Conservation (phyloP, 768 basidiomycete species). For the Tylopilus cervinicoccineus region DNA sequence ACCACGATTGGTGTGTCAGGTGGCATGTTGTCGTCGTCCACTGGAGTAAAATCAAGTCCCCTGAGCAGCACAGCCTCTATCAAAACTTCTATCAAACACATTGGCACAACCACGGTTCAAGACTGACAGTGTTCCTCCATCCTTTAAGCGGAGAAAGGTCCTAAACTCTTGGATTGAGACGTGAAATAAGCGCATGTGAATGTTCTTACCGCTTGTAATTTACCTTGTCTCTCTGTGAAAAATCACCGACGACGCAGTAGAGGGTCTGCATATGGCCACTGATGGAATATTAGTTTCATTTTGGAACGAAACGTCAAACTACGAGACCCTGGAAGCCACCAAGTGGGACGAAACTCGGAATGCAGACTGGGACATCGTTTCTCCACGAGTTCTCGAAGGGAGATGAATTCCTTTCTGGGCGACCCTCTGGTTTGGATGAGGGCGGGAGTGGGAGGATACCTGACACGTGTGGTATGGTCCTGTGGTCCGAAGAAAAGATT, state of each 20-base stretch:
- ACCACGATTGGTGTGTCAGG: constrained; percentile 29
- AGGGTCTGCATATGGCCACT: constrained; percentile 33
- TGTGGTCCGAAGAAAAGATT: constrained; percentile 14
- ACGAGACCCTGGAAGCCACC: constrained; percentile 33
- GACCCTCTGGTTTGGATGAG: constrained; percentile 15
- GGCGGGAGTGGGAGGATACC: constrained; percentile 19
- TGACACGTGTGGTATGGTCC: constrained; percentile 16
- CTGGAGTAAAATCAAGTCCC: constrained; percentile 32
- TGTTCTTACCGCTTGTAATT: constrained; percentile 28
- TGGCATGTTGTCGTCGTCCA: constrained; percentile 19
- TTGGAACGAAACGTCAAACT: neutral
- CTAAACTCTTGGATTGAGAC: constrained; percentile 14
- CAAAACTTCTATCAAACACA: neutral
- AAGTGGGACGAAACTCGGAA: constrained; percentile 27
- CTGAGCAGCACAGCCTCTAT: constrained; percentile 11
- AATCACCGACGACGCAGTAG: constrained; percentile 29
- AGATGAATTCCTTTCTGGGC: constrained; percentile 10
- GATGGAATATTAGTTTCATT: constrained; percentile 12
- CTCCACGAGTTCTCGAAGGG: constrained; percentile 30
- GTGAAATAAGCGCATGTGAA: neutral
- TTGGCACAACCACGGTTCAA: neutral
- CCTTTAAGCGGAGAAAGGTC: constrained; percentile 26
- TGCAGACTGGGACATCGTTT: constrained; percentile 27
- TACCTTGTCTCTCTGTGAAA: constrained; percentile 29
- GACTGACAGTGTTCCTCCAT: constrained; percentile 33